These are phyloP conservation scores for Coniferiporia weirii DNA, from an alignment of 1,284 basidiomycete species.

Conservation along the genomic window DNA sequence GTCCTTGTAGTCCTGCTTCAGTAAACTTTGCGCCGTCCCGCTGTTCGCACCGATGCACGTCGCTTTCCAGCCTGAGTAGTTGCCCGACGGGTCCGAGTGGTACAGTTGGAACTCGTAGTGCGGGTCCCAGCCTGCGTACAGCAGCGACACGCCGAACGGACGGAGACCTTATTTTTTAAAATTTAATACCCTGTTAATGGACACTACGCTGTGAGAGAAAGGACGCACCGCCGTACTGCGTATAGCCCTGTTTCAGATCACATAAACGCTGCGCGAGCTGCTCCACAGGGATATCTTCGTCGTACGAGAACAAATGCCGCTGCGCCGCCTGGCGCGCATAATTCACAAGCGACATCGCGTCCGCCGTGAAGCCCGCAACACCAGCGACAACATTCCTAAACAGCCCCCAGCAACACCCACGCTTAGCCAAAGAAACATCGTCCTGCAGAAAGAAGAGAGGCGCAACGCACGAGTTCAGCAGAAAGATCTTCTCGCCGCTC, in stretches of 20 bases:
- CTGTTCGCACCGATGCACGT: slow-evolving; percentile 98
- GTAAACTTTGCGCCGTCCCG: slow-evolving; percentile 86
- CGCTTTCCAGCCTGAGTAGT: slow-evolving; percentile 99
- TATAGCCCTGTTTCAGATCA: slow-evolving; percentile 98
- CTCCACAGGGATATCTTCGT: slow-evolving; percentile 98
- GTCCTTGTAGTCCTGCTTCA: slow-evolving; percentile 99
- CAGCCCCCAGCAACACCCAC: not conserved
- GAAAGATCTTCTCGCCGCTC: slow-evolving; percentile 96
- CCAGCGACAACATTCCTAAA: slow-evolving; percentile 90
- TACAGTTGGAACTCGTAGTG: slow-evolving; percentile 97
- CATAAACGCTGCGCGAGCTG: slow-evolving; percentile 91
- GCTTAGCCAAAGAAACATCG: slow-evolving; percentile 5
- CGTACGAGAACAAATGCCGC: slow-evolving; percentile 82
- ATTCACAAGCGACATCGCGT: slow-evolving; percentile 97
- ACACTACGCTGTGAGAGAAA: not conserved
- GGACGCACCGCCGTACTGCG: slow-evolving; percentile 85
- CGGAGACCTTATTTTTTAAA: slow-evolving; percentile 64
- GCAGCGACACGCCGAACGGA: slow-evolving; percentile 94
- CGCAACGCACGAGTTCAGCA: slow-evolving; percentile 75
- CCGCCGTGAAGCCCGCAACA: slow-evolving; percentile 93
- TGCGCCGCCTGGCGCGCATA: slow-evolving; percentile 91
- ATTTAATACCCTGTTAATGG: not conserved
- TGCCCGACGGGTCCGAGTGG: slow-evolving; percentile 97
- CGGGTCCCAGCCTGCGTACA: slow-evolving; percentile 95
- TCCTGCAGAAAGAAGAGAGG: not conserved